phyloP scores from a whole-genome alignment of 169 alveolate genomes.

The Cryptosporidium canis region DNA sequence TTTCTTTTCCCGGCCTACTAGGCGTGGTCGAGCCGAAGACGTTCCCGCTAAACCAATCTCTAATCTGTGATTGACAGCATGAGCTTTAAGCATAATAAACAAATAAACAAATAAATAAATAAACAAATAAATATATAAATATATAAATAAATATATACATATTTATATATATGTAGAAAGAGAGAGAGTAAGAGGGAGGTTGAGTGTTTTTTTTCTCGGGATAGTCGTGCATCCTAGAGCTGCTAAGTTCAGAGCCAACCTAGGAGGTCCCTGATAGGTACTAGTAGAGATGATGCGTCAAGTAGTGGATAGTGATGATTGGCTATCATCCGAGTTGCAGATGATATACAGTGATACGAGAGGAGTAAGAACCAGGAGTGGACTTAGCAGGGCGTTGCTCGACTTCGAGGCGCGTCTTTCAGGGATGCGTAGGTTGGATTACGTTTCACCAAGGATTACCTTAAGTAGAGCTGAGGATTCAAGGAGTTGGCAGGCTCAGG shows the following conservation, averaged over 20 bases:
- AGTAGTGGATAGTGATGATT: neutral
- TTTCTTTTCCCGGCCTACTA: no score
- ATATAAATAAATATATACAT: no score
- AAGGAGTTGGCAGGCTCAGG: neutral
- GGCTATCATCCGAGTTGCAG: slow-evolving; percentile 46
- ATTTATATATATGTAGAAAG: no score
- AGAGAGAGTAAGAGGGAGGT: no score
- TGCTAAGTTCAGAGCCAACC: neutral
- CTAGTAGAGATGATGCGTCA: neutral
- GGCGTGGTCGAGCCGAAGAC: no score
- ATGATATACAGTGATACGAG: neutral
- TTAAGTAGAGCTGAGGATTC: neutral
- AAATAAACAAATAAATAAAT: no score
- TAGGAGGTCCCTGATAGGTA: neutral
- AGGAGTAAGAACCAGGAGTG: neutral
- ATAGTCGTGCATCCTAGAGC: no score
- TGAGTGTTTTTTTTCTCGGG: no score
- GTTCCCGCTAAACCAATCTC: no score
- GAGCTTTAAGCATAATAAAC: no score
- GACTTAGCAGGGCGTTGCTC: neutral
- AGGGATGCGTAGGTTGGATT: neutral
- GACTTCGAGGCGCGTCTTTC: slow-evolving; percentile 5
- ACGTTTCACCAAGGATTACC: neutral
- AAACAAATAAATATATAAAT: no score
- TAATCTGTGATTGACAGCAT: no score